A percentile compares a stretch with the other conserved stretches of the same genome.
phyloP scores from a whole-genome alignment of 2,329 filamentous ascomycete species.

The Epichloe glyceriae region DNA sequence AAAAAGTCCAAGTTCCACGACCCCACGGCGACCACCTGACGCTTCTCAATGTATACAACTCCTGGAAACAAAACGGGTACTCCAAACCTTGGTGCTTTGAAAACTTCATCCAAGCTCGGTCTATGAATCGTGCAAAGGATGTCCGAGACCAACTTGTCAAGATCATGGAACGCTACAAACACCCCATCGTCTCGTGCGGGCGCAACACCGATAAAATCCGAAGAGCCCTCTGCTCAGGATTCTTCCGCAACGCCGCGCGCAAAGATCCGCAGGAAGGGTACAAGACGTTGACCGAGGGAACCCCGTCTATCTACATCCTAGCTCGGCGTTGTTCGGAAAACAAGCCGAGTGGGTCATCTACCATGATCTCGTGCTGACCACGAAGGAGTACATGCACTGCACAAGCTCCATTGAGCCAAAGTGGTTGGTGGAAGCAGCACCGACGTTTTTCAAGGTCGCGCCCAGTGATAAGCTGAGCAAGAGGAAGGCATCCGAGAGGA shows the following conservation, averaged over 20 bases:
- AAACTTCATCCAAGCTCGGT: constrained; percentile 89
- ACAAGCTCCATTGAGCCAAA: constrained; percentile 91
- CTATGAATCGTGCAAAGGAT: constrained; percentile 80
- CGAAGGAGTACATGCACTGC: constrained; percentile 96
- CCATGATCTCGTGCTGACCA: constrained; percentile 79
- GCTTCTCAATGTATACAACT: constrained; percentile 89
- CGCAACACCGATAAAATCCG: constrained; percentile 77
- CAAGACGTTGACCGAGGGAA: constrained; percentile 92
- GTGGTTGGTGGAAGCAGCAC: constrained; percentile 88
- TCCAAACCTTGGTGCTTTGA: constrained; percentile 90
- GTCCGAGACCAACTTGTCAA: constrained; percentile 83
- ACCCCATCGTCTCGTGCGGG: constrained; percentile 72
- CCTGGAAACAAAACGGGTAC: constrained; percentile 80
- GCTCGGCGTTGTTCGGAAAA: constrained; percentile 85
- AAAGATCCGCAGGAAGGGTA: constrained; percentile 96
- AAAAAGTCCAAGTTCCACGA: constrained; percentile 98
- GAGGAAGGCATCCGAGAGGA: constrained; percentile 84
- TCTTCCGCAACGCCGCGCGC: constrained; percentile 88
- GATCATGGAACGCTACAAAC: constrained; percentile 87
- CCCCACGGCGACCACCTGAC: constrained; percentile 90
- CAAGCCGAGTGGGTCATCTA: constrained; percentile 95
- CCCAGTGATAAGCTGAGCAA: constrained; percentile 77
- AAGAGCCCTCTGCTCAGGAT: constrained; percentile 79
- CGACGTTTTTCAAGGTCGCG: constrained; percentile 97
- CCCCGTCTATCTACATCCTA: constrained; percentile 88